phyloP scores from a whole-genome alignment of 108 stramenopile species.

The Nitzschia sp. region DNA sequence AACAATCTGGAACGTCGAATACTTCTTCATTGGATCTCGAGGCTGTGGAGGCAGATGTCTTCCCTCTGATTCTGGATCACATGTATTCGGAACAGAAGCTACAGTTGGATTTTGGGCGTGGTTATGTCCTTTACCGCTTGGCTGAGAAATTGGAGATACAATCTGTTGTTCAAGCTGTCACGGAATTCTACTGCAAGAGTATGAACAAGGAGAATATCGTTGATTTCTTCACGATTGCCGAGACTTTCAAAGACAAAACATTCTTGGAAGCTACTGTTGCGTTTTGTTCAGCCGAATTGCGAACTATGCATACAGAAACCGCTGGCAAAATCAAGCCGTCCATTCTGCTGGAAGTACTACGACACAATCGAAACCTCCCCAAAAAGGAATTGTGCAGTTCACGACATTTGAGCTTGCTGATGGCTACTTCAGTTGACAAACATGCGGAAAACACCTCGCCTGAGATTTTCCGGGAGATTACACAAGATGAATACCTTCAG shows the following conservation, averaged over 20 bases:
- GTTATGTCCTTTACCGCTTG: slow-evolving; percentile 28
- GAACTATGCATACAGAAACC: slow-evolving; percentile 16
- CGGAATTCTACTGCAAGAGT: slow-evolving; percentile 23
- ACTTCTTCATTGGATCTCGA: slow-evolving; percentile 13
- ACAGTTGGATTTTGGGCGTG: slow-evolving; percentile 12
- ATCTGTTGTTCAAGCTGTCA: slow-evolving; percentile 14
- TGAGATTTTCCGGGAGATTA: slow-evolving; percentile 15
- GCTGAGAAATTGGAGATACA: slow-evolving; percentile 33
- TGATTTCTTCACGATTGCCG: slow-evolving; percentile 19
- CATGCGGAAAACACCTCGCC: background rate
- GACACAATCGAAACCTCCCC: background rate
- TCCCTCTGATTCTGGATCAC: slow-evolving; percentile 41
- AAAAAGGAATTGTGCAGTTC: slow-evolving; percentile 6
- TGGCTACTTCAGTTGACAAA: slow-evolving; percentile 19
- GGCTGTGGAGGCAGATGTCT: slow-evolving; percentile 25
- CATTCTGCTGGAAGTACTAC: slow-evolving; percentile 6
- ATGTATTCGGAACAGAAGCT: slow-evolving; percentile 29
- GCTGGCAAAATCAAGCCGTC: slow-evolving; percentile 21
- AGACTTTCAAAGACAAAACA: slow-evolving; percentile 17
- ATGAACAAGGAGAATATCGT: slow-evolving; percentile 24
- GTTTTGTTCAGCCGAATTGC: slow-evolving; percentile 18
- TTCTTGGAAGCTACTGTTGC: slow-evolving; percentile 24
- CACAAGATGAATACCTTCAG: slow-evolving; percentile 10
- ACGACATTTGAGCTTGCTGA: slow-evolving; percentile 10
- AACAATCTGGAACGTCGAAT: background rate